Evolutionary conservation across 139 green algal species (phyloP).

Genomic region (Volvox africanus): DNA sequence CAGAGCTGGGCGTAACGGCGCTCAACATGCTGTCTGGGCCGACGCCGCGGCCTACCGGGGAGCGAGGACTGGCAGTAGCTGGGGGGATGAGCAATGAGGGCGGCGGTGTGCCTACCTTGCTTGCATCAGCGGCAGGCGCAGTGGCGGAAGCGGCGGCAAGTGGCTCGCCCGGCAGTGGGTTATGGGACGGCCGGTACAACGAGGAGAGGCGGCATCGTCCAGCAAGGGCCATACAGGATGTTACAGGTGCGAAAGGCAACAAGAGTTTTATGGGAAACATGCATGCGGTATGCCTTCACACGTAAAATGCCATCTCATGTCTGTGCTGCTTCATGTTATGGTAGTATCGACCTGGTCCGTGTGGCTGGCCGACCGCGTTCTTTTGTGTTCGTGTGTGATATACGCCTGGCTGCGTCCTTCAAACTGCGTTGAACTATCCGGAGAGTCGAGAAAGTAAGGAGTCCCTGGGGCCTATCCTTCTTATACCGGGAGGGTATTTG

Average conservation of each 20-base stretch:
- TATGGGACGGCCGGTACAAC: neutral
- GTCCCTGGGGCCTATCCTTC: too few relatives aligned
- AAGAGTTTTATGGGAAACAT: too few relatives aligned
- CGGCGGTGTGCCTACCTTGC: neutral
- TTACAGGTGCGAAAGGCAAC: neutral
- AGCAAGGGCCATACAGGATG: neutral
- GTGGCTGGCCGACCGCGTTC: too few relatives aligned
- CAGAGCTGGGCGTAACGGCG: neutral
- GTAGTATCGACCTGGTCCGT: too few relatives aligned
- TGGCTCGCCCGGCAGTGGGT: neutral
- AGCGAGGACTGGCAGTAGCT: neutral
- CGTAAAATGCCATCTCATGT: too few relatives aligned
- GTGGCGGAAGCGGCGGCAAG: neutral
- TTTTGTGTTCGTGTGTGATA: too few relatives aligned
- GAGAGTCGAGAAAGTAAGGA: too few relatives aligned
- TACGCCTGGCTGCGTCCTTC: too few relatives aligned
- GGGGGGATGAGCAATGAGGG: neutral
- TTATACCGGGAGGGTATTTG: too few relatives aligned
- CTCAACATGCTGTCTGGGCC: neutral
- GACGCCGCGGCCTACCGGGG: neutral
- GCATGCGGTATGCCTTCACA: too few relatives aligned
- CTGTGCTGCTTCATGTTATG: too few relatives aligned
- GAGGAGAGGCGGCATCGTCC: slow-evolving; percentile 2
- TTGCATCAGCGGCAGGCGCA: neutral
- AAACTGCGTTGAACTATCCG: too few relatives aligned